Conservation (phyloP, 352 stramenopile genomes). For the Pythium guiyangense region DNA sequence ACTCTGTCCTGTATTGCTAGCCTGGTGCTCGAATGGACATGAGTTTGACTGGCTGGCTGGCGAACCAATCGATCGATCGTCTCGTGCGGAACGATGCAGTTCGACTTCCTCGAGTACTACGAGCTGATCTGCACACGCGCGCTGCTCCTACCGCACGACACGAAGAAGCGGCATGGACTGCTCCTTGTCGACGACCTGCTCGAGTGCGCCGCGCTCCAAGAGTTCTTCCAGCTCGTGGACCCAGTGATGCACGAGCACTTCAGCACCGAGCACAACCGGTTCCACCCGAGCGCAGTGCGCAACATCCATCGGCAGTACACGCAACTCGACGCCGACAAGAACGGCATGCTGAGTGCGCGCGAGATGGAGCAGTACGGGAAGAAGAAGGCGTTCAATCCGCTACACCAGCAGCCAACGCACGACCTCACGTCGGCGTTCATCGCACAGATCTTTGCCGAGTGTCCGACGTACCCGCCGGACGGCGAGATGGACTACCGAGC, state of each 20-base stretch:
- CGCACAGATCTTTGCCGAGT: conserved; percentile 46
- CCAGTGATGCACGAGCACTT: conserved; percentile 25
- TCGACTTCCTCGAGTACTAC: conserved; percentile 51
- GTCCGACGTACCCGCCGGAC: conserved; percentile 33
- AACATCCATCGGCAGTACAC: conserved; percentile 55
- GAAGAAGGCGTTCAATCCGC: conserved; percentile 60
- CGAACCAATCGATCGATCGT: too few species aligned
- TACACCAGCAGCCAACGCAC: conserved; percentile 36
- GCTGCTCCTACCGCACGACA: conserved; percentile 44
- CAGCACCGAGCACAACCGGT: conserved; percentile 19
- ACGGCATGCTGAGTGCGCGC: conserved; percentile 41
- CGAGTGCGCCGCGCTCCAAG: conserved; percentile 24
- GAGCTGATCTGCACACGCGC: conserved; percentile 52
- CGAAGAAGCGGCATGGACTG: conserved; percentile 14
- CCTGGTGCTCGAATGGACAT: too few species aligned
- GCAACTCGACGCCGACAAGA: conserved; percentile 58
- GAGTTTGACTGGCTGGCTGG: neutral
- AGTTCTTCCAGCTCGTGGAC: conserved; percentile 47
- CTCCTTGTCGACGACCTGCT: conserved; percentile 35
- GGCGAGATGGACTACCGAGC: conserved; percentile 57
- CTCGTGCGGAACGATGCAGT: conserved; percentile 2
- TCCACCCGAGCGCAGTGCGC: conserved; percentile 26
- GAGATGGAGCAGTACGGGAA: conserved; percentile 58
- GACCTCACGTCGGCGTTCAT: conserved; percentile 55
- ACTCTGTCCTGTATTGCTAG: neutral